Evolutionary conservation across 352 stramenopile species (phyloP).

Genomic region (Phytophthora nicotianae): DNA sequence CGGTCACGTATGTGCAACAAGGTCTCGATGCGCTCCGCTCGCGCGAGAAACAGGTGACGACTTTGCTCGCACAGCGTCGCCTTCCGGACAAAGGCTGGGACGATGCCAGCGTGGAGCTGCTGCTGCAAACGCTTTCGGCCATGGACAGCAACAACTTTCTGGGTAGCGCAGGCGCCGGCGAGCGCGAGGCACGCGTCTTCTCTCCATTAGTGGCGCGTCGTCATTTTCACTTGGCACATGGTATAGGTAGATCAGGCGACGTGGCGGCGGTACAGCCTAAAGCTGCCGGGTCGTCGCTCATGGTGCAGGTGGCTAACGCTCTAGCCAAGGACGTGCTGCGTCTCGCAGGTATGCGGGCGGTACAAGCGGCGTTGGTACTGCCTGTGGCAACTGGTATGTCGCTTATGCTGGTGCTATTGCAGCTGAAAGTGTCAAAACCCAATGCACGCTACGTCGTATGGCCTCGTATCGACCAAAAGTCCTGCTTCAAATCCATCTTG

Average conservation of each 20-base stretch:
- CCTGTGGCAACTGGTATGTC: slow-evolving; percentile 98
- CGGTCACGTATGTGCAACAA: slow-evolving; percentile 79
- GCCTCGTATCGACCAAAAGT: slow-evolving; percentile 99
- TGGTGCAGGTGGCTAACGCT: slow-evolving; percentile 94
- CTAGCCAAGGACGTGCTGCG: slow-evolving; percentile 92
- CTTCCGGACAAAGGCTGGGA: slow-evolving; percentile 91
- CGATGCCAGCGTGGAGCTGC: slow-evolving; percentile 84
- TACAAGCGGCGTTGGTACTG: slow-evolving; percentile 89
- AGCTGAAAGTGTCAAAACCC: slow-evolving; percentile 69
- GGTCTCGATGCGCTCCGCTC: slow-evolving; percentile 65
- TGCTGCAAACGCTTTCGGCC: slow-evolving; percentile 86
- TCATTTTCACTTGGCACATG: slow-evolving; percentile 95
- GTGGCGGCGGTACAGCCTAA: slow-evolving; percentile 99
- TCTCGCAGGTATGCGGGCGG: slow-evolving; percentile 77
- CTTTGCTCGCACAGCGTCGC: slow-evolving; percentile 81
- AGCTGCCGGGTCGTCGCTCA: slow-evolving; percentile 95
- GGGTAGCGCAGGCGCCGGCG: slow-evolving; percentile 92
- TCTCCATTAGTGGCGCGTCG: slow-evolving; percentile 76
- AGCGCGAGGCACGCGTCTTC: slow-evolving; percentile 96
- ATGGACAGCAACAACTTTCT: slow-evolving; percentile 97
- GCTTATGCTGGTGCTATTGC: slow-evolving; percentile 91
- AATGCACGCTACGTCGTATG: slow-evolving; percentile 87
- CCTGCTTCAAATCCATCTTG: slow-evolving; percentile 98
- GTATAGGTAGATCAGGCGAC: slow-evolving; percentile 97
- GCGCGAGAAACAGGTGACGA: slow-evolving; percentile 74